Evolutionary conservation across 306 rosid species (phyloP).

Genomic region (Begonia loranthoides): DNA sequence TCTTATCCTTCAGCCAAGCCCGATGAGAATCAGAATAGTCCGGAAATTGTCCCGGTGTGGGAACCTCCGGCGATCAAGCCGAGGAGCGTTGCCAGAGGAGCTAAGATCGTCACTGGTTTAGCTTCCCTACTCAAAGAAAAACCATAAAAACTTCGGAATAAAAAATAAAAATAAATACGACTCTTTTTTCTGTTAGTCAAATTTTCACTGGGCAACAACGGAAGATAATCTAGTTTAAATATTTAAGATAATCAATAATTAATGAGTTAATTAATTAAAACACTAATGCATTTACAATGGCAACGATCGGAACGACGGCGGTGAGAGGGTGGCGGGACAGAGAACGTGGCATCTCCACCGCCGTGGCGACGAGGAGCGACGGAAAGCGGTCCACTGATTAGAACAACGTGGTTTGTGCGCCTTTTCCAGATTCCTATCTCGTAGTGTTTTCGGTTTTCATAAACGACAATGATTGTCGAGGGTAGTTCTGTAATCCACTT

Average conservation of each 20-base stretch:
- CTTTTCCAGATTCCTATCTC: no score
- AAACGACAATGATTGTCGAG: no score
- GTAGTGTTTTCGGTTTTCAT: no score
- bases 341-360: background rate
- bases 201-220: background rate
- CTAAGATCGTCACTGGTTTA: constrained; percentile 77
- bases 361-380: background rate
- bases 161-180: constrained; percentile 8
- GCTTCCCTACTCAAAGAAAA: constrained; percentile 78
- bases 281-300: no score
- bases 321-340: background rate
- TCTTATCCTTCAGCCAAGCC: background rate
- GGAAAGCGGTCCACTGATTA: no score
- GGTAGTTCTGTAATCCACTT: no score
- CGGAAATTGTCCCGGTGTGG: constrained; percentile 31
- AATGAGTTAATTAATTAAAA: no score
- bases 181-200: background rate
- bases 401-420: no score
- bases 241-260: no score
- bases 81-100: constrained; percentile 61
- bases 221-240: no score
- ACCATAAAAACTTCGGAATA: constrained; percentile 29
- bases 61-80: constrained; percentile 79
- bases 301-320: background rate
- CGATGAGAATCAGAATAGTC: constrained; percentile 9